These are phyloP conservation scores for Stenogyne calaminthoides DNA, from an alignment of 305 asterid genomes.

Conservation along the genomic window DNA sequence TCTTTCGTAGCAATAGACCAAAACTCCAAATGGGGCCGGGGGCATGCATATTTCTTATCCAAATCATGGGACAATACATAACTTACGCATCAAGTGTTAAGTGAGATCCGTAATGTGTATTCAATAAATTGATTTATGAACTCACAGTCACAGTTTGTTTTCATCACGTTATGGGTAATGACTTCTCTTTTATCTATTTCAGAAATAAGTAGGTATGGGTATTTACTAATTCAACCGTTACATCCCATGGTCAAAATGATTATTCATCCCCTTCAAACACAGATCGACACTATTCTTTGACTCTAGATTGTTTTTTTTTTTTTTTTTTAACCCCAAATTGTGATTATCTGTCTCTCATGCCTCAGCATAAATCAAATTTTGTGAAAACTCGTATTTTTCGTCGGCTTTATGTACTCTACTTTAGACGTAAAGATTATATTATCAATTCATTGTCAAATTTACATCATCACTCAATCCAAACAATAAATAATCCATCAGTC, in stretches of 20 bases:
- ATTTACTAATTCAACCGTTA: slow-evolving; percentile 1
- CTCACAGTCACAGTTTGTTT: neutral
- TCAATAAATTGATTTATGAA: neutral
- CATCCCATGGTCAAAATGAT: neutral
- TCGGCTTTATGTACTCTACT: too few species aligned
- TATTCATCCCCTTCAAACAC: neutral
- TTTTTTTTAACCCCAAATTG: too few species aligned
- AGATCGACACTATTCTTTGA: neutral
- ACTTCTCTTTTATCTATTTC: neutral
- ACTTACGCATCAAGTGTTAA: neutral
- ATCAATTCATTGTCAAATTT: too few species aligned
- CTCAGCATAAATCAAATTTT: too few species aligned
- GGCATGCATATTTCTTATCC: neutral
- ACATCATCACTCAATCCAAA: too few species aligned
- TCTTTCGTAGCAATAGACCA: neutral
- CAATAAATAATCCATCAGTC: neutral
- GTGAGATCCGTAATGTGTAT: neutral
- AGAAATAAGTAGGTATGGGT: slow-evolving; percentile 27
- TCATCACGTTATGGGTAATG: slow-evolving; percentile 21
- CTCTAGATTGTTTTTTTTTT: neutral
- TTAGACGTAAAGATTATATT: too few species aligned
- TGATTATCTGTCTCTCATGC: too few species aligned
- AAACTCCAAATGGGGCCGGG: slow-evolving; percentile 7
- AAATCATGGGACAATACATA: neutral
- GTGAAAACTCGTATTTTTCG: too few species aligned